These are phyloP conservation scores for cucumber (Cucumis sativus) DNA, from an alignment of 306 rosid genomes.

Conservation along the genomic window Cucumber_9930_V3 NC_026656.2:17970501-17971000, in stretches of 20 bases:
- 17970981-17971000: background rate
- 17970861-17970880: conserved; percentile 13
- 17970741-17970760: no score
- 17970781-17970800: conserved; percentile 30
- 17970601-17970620: conserved; percentile 49
- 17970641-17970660: no score
- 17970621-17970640: conserved; percentile 39
- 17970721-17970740: no score
- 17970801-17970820: conserved; percentile 30
- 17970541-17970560: conserved; percentile 31
- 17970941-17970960: background rate
- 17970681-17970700: conserved; percentile 43
- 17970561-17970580: conserved; percentile 27
- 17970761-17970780: no score
- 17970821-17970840: conserved; percentile 21
- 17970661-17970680: background rate
- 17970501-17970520: conserved; percentile 92
- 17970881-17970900: background rate
- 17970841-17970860: conserved; percentile 21
- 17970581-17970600: conserved; percentile 50
- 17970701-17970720: background rate
- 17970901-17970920: background rate
- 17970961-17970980: background rate
- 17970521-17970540: conserved; percentile 61
- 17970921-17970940: background rate